phyloP scores from a whole-genome alignment of 352 stramenopile species.

The Halophytophthora batemanensis region DNA sequence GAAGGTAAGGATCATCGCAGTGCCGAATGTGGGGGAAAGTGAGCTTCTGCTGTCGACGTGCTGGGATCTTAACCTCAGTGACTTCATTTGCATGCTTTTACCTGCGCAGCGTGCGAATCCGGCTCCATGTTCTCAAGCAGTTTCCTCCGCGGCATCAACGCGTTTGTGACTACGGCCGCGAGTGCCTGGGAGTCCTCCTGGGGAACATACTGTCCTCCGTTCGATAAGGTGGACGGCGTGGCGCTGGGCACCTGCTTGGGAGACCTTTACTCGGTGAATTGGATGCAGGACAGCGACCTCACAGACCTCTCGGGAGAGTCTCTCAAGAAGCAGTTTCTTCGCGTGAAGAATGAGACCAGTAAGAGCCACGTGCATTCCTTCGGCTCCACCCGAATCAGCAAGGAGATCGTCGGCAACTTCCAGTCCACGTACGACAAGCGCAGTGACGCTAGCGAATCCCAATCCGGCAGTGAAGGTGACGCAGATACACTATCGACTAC shows the following conservation, averaged over 20 bases:
- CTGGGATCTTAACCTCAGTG: not conserved
- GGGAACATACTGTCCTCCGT: conserved; percentile 85
- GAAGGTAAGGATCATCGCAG: conserved; percentile 40
- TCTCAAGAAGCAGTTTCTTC: conserved; percentile 69
- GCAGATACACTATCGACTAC: not conserved
- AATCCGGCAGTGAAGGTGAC: conserved; percentile 3
- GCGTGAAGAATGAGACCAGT: conserved; percentile 69
- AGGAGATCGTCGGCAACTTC: conserved; percentile 84
- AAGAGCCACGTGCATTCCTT: conserved; percentile 86
- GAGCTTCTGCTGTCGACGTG: not conserved
- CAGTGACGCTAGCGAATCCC: conserved; percentile 17
- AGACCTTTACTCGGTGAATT: conserved; percentile 90
- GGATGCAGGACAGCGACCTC: conserved; percentile 89
- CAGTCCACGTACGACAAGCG: conserved; percentile 72
- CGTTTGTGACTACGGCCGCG: conserved; percentile 88
- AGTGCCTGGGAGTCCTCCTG: conserved; percentile 88
- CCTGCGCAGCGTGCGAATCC: conserved; percentile 78
- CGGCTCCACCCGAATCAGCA: conserved; percentile 44
- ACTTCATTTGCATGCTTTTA: conserved; percentile 1
- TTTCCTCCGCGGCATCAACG: conserved; percentile 79
- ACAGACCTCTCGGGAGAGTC: conserved; percentile 77
- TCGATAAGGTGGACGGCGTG: conserved; percentile 70
- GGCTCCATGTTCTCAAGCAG: conserved; percentile 87
- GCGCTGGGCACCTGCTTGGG: conserved; percentile 79
- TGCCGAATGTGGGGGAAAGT: not conserved